Conservation (phyloP, 805 yeast genomes). For the Ogataea nonfermentans region DNA sequence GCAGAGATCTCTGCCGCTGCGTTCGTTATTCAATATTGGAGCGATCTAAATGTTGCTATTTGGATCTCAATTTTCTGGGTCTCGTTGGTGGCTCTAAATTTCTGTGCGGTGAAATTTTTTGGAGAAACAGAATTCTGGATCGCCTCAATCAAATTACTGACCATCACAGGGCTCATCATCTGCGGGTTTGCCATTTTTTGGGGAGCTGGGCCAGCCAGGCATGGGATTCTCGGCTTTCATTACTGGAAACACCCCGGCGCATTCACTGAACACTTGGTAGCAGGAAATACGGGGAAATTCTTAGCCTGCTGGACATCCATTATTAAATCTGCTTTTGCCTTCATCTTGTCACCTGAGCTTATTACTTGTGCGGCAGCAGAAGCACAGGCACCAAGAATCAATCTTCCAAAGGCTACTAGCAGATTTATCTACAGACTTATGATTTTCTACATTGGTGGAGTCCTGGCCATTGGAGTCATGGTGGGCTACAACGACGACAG, state of each 20-base stretch:
- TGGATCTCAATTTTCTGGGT: slow-evolving; percentile 56
- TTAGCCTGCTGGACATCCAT: slow-evolving; percentile 62
- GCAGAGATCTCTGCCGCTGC: slow-evolving; percentile 62
- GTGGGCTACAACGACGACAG: slow-evolving; percentile 52
- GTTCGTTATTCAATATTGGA: slow-evolving; percentile 59
- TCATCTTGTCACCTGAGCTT: slow-evolving; percentile 62
- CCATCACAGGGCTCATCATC: slow-evolving; percentile 59
- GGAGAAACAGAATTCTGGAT: slow-evolving; percentile 64
- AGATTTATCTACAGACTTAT: slow-evolving; percentile 61
- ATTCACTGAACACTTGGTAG: slow-evolving; percentile 48
- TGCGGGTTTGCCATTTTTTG: slow-evolving; percentile 54
- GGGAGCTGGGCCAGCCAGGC: slow-evolving; percentile 57
- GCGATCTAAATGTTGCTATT: slow-evolving; percentile 52
- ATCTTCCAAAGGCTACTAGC: slow-evolving; percentile 59
- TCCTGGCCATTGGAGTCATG: slow-evolving; percentile 57
- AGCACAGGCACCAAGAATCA: slow-evolving; percentile 55
- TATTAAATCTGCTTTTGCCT: slow-evolving; percentile 65
- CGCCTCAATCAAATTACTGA: slow-evolving; percentile 61
- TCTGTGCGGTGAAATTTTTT: slow-evolving; percentile 40
- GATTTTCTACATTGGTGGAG: slow-evolving; percentile 56
- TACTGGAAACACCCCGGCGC: slow-evolving; percentile 53
- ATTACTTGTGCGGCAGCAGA: slow-evolving; percentile 60
- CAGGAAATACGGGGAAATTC: slow-evolving; percentile 60
- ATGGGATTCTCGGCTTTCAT: slow-evolving; percentile 62
- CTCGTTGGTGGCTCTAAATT: slow-evolving; percentile 44